Conservation (phyloP, 1,284 basidiomycete species). For the Microbotryum lychnidis-dioicae region DNA sequence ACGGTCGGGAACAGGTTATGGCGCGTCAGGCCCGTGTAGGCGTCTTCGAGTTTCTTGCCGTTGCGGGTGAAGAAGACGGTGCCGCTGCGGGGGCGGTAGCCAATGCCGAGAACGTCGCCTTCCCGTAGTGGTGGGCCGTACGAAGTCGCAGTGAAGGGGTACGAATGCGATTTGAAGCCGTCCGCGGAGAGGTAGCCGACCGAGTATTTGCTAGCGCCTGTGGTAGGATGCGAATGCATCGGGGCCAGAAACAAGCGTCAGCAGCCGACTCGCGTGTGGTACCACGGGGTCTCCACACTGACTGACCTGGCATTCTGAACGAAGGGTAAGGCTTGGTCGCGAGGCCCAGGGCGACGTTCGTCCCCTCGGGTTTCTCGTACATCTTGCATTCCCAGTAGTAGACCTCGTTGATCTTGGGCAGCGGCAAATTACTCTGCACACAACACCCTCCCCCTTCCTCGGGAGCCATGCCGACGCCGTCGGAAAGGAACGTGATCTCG, state of each 20-base stretch:
- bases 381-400: constrained; percentile 98
- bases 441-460: constrained; percentile 60
- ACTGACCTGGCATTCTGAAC: constrained; percentile 65
- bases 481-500: constrained; percentile 89
- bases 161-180: constrained; percentile 96
- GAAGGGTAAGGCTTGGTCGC: constrained; percentile 91
- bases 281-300: no score
- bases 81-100: constrained; percentile 86
- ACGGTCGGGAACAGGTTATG: constrained; percentile 93
- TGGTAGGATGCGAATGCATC: background rate
- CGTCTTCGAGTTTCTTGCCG: constrained; percentile 88
- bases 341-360: constrained; percentile 76
- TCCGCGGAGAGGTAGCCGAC: constrained; percentile 86
- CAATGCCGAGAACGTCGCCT: constrained; percentile 87
- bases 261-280: no score
- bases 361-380: constrained; percentile 80
- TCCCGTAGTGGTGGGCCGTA: constrained; percentile 82
- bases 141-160: constrained; percentile 80
- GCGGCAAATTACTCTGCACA: constrained; percentile 86
- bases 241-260: background rate
- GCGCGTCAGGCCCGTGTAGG: constrained; percentile 73
- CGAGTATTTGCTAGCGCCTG: constrained; percentile 76
- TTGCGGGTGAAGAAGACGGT: constrained; percentile 95
- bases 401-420: constrained; percentile 91
- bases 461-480: constrained; percentile 63